Conservation (phyloP, 176 grass and related monocot species). For the Rhynchospora tenuis region DNA sequence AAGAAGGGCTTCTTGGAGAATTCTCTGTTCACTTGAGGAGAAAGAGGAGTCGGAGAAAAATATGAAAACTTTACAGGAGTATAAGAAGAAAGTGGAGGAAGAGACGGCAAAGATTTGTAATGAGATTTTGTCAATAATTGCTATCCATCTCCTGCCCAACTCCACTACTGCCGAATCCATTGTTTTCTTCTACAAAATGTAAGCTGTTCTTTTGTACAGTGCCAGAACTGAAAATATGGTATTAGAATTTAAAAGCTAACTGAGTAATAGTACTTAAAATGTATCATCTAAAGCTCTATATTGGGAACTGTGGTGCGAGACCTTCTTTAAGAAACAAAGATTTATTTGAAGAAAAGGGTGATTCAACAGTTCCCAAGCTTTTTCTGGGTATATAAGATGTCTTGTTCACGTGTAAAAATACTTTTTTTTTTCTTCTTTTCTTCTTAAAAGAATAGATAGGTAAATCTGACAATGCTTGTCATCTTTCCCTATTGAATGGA, state of each 20-base stretch:
- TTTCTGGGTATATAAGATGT: too few species aligned
- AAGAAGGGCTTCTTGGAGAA: constrained; percentile 73
- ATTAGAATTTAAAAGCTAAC: neutral
- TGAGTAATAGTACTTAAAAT: neutral
- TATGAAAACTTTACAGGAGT: constrained; percentile 36
- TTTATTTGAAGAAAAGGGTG: too few species aligned
- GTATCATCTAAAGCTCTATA: neutral
- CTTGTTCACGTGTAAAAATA: neutral
- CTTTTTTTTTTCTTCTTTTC: neutral
- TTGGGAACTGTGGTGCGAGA: neutral
- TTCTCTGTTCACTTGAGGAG: constrained; percentile 46
- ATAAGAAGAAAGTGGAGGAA: constrained; percentile 65
- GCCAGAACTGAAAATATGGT: neutral
- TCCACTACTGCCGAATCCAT: constrained; percentile 52
- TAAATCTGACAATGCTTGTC: neutral
- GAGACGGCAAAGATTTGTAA: constrained; percentile 66
- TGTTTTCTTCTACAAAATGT: constrained; percentile 97
- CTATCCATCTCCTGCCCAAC: constrained; percentile 82
- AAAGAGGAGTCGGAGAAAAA: constrained; percentile 27
- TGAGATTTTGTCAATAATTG: constrained; percentile 79
- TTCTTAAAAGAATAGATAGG: neutral
- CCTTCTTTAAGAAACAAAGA: neutral
- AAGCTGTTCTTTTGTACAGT: constrained; percentile 8
- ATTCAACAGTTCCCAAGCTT: neutral
- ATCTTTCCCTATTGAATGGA: neutral